These are phyloP conservation scores for Cercophora newfieldiana DNA, from an alignment of 495 filamentous ascomycete species.

Conservation along the genomic window DNA sequence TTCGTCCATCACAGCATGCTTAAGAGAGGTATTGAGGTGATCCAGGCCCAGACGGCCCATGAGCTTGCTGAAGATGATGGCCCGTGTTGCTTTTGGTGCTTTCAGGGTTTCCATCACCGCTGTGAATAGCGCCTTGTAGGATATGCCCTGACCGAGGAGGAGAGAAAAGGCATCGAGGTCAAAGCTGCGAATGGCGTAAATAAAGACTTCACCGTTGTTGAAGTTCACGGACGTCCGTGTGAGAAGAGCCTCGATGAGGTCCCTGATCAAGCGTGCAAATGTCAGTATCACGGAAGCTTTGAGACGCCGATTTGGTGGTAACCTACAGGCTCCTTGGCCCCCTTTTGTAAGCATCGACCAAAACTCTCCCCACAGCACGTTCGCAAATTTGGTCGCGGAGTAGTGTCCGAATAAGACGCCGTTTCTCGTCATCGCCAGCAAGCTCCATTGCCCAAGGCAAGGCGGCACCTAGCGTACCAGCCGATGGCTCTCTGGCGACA, in stretches of 20 bases:
- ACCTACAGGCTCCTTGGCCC: conserved; percentile 30
- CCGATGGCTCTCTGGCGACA: conserved; percentile 33
- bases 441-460: conserved; percentile 29
- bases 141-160: conserved; percentile 29
- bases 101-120: conserved; percentile 29
- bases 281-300: neutral
- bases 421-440: conserved; percentile 11
- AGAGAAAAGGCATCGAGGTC: conserved; percentile 26
- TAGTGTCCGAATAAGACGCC: conserved; percentile 23
- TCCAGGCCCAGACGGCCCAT: conserved; percentile 25
- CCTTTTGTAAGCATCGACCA: conserved; percentile 37
- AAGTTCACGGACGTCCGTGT: conserved; percentile 30
- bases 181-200: conserved; percentile 31
- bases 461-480: conserved; percentile 28
- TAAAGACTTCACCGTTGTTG: conserved; percentile 37
- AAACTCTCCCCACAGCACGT: conserved; percentile 33
- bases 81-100: conserved; percentile 12
- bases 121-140: conserved; percentile 31
- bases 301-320: neutral
- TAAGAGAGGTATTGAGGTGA: conserved; percentile 33
- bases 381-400: conserved; percentile 30
- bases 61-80: conserved; percentile 21
- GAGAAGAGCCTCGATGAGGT: conserved; percentile 26
- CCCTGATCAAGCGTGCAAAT: neutral
- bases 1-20: conserved; percentile 27